These are phyloP conservation scores for Leccinum arenicola DNA, from an alignment of 768 basidiomycete species.

Conservation along the genomic window DNA sequence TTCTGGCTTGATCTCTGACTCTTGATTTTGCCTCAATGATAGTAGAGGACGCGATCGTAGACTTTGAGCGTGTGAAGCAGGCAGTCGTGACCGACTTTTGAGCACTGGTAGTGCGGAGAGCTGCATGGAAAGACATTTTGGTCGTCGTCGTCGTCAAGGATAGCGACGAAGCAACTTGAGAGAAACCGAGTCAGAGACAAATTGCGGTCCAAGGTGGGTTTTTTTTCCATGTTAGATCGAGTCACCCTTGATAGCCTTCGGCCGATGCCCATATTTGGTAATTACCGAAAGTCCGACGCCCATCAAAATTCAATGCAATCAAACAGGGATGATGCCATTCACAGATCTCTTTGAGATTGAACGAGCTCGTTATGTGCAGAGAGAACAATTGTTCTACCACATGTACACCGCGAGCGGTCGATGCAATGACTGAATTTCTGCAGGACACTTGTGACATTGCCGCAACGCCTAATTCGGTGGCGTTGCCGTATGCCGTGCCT, in stretches of 20 bases:
- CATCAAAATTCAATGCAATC: neutral
- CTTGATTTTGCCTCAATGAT: constrained; percentile 80
- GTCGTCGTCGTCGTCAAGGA: constrained; percentile 18
- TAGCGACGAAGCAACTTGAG: constrained; percentile 8
- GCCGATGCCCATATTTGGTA: constrained; percentile 23
- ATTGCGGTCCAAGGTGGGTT: neutral
- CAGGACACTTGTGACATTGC: neutral
- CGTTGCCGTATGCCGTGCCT: too few species aligned
- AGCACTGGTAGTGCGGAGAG: constrained; percentile 43
- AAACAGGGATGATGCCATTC: neutral
- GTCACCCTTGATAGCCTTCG: constrained; percentile 24
- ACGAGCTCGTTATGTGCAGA: too few species aligned
- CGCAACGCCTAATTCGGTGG: neutral
- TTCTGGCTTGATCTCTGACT: constrained; percentile 73
- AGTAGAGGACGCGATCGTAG: constrained; percentile 48
- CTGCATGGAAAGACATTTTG: constrained; percentile 42
- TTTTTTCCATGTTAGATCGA: constrained; percentile 13
- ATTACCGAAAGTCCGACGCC: constrained; percentile 24
- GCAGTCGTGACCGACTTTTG: constrained; percentile 30
- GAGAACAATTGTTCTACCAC: too few species aligned
- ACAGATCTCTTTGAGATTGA: neutral
- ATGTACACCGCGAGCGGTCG: too few species aligned
- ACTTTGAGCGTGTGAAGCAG: constrained; percentile 47
- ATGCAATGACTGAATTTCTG: neutral
- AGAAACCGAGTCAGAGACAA: constrained; percentile 10